Evolutionary conservation across 2,329 filamentous ascomycete genomes (phyloP).

Genomic region (Arachnomyces sp.): DNA sequence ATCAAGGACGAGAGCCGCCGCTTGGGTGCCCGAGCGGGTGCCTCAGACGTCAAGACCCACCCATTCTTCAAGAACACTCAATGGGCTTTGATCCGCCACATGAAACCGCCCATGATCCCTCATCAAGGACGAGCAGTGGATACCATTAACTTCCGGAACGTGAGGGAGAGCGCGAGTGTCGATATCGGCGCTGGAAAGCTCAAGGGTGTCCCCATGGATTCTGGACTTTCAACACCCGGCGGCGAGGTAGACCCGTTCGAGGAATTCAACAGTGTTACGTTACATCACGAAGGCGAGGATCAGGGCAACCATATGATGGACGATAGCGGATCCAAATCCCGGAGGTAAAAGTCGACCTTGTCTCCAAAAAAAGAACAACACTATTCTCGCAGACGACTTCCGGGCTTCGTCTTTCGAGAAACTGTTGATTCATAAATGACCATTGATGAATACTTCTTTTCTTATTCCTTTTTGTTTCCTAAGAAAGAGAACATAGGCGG

Average conservation of each 20-base stretch:
- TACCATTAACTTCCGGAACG: constrained; percentile 93
- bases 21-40: constrained; percentile 85
- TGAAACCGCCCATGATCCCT: constrained; percentile 95
- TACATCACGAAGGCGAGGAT: constrained; percentile 92
- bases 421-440: too few species aligned
- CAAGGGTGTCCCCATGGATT: constrained; percentile 81
- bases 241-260: constrained; percentile 89
- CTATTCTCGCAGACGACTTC: too few species aligned
- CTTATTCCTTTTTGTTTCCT: too few species aligned
- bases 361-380: too few species aligned
- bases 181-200: constrained; percentile 51
- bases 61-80: constrained; percentile 94
- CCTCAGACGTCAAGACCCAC: constrained; percentile 92
- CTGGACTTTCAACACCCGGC: constrained; percentile 74
- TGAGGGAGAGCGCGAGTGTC: constrained; percentile 94
- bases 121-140: constrained; percentile 84
- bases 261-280: constrained; percentile 96
- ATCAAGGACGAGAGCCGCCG: constrained; percentile 97
- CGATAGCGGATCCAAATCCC: constrained; percentile 2
- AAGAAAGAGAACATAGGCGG: too few species aligned
- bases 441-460: too few species aligned
- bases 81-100: constrained; percentile 94
- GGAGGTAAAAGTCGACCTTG: too few species aligned
- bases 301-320: constrained; percentile 18
- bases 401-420: too few species aligned